Evolutionary conservation across 345 rosid genomes (phyloP), one percentile per base, ranked within the genome.

Genomic region (Hibiscus syriacus): DNA sequence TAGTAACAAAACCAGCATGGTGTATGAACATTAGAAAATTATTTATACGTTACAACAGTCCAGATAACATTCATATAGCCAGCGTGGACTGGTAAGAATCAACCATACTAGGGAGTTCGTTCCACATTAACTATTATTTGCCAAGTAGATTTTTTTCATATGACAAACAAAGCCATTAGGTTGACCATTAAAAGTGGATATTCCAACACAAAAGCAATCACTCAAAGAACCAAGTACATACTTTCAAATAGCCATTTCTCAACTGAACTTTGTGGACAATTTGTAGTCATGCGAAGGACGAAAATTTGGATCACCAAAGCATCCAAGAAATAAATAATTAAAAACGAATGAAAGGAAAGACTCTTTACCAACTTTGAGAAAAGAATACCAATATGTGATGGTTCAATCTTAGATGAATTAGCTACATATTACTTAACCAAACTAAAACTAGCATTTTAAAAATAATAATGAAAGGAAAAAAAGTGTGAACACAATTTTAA

Each of bases 291-390:
- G 7, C 16, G 26, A 34, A 19, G 46, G 46, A 34, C 26, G n/a
- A n/a, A 59, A 10, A 36, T 19, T 17, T 17, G 20, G 46, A 59
- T 3, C 60, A 59, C n/a, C 12, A 59, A 12, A 59, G 9, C 46
- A 59, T 36, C 46, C 9, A 59, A 7, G 23, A 58, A 59, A 17
- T 29, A 16, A 29, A 6, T 29, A 30, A 30, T 10, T 41, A 36
- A 41, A 57, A 57, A n/a, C 41, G 16, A 57, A 57, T 17, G 6
- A 58, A 32, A 58, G 63, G 63, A 58, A 32, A n/a, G 63, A 58
- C 25, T 58, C n/a, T n/a, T 43, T n/a, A 58, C 43, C 43, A 32
- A 58, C 41, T 58, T 32, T 32, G 41, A 58, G 41, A 32, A 58
- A 58, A 6, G 17, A 11, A 30, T 16, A 27, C 26, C 32, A 56